A percentile compares a stretch with the other conserved stretches of the same genome.
These are phyloP conservation scores for Aureobasidium melanogenum DNA, from an alignment of 2,329 filamentous ascomycete genomes.

Conservation along the genomic window DNA sequence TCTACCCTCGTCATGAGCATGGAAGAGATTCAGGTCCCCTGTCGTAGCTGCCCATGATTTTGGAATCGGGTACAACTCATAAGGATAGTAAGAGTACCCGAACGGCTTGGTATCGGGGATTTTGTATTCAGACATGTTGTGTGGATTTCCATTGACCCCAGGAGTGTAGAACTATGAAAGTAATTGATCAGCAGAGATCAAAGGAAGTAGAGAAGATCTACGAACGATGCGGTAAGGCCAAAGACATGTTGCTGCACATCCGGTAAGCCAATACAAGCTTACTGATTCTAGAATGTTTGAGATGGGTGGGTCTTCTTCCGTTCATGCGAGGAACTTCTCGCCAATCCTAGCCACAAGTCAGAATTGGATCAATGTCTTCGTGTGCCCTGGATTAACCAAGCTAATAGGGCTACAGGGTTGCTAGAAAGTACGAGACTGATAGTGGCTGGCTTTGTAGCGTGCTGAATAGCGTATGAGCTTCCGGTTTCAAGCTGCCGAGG, in stretches of 20 bases:
- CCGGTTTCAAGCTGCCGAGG: slow-evolving; percentile 17
- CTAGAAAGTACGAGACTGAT: slow-evolving; percentile 46
- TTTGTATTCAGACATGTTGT: not conserved
- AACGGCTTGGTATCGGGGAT: slow-evolving; percentile 28
- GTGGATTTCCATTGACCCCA: not conserved
- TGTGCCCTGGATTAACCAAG: slow-evolving; percentile 31
- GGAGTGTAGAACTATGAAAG: not conserved
- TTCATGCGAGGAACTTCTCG: slow-evolving; percentile 49
- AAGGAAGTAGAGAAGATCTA: not conserved
- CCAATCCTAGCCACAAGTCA: slow-evolving; percentile 34
- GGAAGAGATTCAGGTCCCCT: slow-evolving; percentile 32
- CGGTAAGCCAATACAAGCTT: slow-evolving; percentile 48
- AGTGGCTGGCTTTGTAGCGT: slow-evolving; percentile 47
- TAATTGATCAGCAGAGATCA: not conserved
- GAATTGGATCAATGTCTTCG: not conserved
- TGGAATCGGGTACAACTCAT: slow-evolving; percentile 32
- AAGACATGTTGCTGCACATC: slow-evolving; percentile 29
- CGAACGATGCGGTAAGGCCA: slow-evolving; percentile 38
- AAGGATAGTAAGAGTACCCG: slow-evolving; percentile 36
- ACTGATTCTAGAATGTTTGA: slow-evolving; percentile 39
- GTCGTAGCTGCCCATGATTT: slow-evolving; percentile 29
- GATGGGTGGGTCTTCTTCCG: slow-evolving; percentile 35
- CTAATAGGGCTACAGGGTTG: slow-evolving; percentile 47
- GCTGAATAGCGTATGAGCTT: slow-evolving; percentile 45
- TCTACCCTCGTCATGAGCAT: slow-evolving; percentile 30